Base-by-base conservation (phyloP, 1,139 yeast genomes). In the Blastobotrys aristatus region DNA sequence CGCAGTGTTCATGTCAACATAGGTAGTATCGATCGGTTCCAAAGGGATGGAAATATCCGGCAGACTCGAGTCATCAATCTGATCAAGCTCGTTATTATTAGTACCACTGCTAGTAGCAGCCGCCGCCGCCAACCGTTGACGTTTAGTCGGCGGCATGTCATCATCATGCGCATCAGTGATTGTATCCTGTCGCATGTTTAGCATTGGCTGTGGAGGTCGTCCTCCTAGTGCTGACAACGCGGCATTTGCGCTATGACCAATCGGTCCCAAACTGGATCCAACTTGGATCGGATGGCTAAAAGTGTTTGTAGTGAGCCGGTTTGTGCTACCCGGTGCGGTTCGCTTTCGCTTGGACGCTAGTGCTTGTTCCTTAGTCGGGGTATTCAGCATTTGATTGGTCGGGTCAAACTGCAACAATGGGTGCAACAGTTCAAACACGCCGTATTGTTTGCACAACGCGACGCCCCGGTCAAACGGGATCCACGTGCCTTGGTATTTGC, bases 401-500 rank as follows among this genome's bases (percentile, higher is more conserved):
- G 72, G 67, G 59, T 82, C 85, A 58, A 79, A 73, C 40, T 69
- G 74, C 53, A 87, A 75, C 40, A 88, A 72, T 1, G 94, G 90
- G 54, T 70, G 69, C 52, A 87, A 64, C 13, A 73, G 67, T 1
- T 83, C 87, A 55, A 74, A 79, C 1, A 87, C 84, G 1, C 76
- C 78, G 59, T 82, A 84, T 55, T 77, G 77, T 44, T 72, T 73
- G 40, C 89, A 80, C 17, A 86, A 69, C 6, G 75, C 73, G 1
- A 75, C 76, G 0, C 90, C 87, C 29, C 84, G 68, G 20, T 57
- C 65, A 38, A 57, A 60, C 0, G 96, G 95, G 20, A 89, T 84
- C 88, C 96, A 92, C 0, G 97, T 87, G 1, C 97, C 97, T 67
- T 90, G 97, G 64, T 86, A 87, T 62, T 88, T 84, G 13, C 97